phyloP scores from a whole-genome alignment of 2,329 filamentous ascomycete species.

The Epichloe bromicola region DNA sequence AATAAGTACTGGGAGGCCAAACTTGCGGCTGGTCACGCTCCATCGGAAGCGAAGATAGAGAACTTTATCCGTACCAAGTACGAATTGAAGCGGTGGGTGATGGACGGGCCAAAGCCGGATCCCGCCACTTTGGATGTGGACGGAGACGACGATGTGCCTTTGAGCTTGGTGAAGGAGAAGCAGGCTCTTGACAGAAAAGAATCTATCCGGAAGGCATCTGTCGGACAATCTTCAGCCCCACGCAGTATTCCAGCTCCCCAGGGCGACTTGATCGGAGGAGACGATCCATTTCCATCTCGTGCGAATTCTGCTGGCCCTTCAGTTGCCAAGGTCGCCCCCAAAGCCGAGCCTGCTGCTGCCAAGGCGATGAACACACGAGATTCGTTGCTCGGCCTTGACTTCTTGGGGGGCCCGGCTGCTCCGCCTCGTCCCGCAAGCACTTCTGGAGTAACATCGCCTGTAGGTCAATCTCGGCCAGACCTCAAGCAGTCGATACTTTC shows the following conservation, averaged over 20 bases:
- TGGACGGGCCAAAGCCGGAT: conserved; percentile 91
- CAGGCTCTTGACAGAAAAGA: conserved; percentile 48
- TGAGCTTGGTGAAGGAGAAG: conserved; percentile 53
- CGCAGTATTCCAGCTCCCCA: conserved; percentile 30
- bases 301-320: conserved; percentile 62
- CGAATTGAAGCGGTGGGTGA: conserved; percentile 97
- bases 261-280: conserved; percentile 73
- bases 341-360: conserved; percentile 51
- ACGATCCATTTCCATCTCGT: conserved; percentile 53
- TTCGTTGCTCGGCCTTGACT: conserved; percentile 83
- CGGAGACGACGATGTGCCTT: conserved; percentile 68
- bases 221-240: conserved; percentile 29
- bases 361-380: conserved; percentile 66
- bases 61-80: conserved; percentile 99
- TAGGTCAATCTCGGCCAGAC: conserved; percentile 69
- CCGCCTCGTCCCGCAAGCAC: conserved; percentile 77
- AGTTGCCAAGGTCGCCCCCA: conserved; percentile 42
- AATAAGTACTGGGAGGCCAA: conserved; percentile 99
- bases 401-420: conserved; percentile 63
- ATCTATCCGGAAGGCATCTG: conserved; percentile 46
- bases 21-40: conserved; percentile 77
- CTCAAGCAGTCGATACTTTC: conserved; percentile 96
- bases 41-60: conserved; percentile 96
- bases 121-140: conserved; percentile 75
- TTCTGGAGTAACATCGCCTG: conserved; percentile 45